phyloP scores from a whole-genome alignment of 192 early-diverging fungal genomes.

The Cladochytrium replicatum region DNA sequence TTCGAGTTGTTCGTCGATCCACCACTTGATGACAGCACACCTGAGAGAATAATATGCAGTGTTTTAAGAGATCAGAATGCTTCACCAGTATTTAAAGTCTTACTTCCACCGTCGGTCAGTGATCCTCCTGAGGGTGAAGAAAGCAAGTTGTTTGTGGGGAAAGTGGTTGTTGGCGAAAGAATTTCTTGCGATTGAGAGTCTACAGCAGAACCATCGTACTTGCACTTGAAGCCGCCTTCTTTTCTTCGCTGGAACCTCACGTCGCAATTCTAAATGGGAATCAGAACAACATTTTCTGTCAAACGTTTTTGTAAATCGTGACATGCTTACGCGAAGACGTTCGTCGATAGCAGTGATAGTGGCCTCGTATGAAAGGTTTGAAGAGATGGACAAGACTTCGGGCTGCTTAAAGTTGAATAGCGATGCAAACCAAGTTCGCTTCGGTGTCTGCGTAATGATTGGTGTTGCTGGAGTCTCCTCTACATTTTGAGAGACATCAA shows the following conservation, averaged over 20 bases:
- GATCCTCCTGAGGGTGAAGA: too few species aligned
- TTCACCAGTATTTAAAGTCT: not conserved
- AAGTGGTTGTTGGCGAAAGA: too few species aligned
- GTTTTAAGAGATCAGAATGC: too few species aligned
- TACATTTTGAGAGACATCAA: too few species aligned
- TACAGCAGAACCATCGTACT: conserved; percentile 9
- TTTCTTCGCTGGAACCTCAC: conserved; percentile 12
- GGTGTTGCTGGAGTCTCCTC: conserved; percentile 26
- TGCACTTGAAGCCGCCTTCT: conserved; percentile 25
- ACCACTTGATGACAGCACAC: too few species aligned
- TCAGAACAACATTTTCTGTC: not conserved
- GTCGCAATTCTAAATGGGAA: too few species aligned
- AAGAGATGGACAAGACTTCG: conserved; percentile 11
- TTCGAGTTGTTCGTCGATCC: conserved; percentile 3
- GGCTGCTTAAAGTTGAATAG: conserved; percentile 37
- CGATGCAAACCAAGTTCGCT: conserved; percentile 31
- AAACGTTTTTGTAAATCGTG: conserved; percentile 1
- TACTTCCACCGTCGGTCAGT: too few species aligned
- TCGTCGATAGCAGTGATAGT: not conserved
- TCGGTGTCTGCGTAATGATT: conserved; percentile 29
- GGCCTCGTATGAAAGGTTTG: not conserved
- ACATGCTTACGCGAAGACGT: not conserved
- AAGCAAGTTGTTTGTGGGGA: conserved; percentile 8
- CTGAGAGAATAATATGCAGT: too few species aligned
- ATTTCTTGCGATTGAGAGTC: not conserved